phyloP scores from a whole-genome alignment of 1,284 basidiomycete species.

The Mycocalia duriaeana region DNA sequence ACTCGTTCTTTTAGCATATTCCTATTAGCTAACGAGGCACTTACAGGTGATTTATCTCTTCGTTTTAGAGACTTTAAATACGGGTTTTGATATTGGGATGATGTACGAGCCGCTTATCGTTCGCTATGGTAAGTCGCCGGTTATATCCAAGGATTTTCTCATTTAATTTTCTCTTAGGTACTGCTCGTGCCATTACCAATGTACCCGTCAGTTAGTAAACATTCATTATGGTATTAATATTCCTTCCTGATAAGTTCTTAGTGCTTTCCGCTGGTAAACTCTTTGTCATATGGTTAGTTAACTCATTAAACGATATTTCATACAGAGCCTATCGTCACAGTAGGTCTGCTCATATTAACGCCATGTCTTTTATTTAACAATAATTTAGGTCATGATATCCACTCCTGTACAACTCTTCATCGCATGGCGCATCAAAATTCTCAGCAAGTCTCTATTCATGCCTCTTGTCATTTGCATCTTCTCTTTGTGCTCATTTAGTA shows the following conservation, averaged over 20 bases:
- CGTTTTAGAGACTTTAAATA: conserved; percentile 16
- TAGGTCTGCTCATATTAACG: not conserved
- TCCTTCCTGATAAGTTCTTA: too few relatives aligned
- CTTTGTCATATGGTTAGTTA: not conserved
- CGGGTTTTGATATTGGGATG: conserved; percentile 17
- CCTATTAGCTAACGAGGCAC: not conserved
- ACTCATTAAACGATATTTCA: not conserved
- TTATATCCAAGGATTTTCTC: too few relatives aligned
- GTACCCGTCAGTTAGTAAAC: too few relatives aligned
- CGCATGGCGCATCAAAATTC: conserved; percentile 26
- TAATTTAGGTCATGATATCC: conserved; percentile 23
- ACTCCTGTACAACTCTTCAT: conserved; percentile 26
- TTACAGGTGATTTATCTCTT: conserved; percentile 2
- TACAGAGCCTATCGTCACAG: conserved; percentile 10
- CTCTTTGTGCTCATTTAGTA: conserved; percentile 16
- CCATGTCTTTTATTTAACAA: not conserved
- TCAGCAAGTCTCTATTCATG: conserved; percentile 18
- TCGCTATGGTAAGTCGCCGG: conserved; percentile 17
- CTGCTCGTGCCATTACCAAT: too few relatives aligned
- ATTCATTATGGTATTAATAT: too few relatives aligned
- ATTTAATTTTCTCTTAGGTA: too few relatives aligned
- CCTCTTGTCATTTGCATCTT: conserved; percentile 20
- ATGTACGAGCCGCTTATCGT: conserved; percentile 22
- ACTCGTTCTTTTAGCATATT: too few relatives aligned
- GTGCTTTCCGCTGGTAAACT: conserved; percentile 8